Evolutionary conservation across 257 asterid species (phyloP), one percentile per base, ranked within the genome.

Genomic region (Solanum virginianum): DNA sequence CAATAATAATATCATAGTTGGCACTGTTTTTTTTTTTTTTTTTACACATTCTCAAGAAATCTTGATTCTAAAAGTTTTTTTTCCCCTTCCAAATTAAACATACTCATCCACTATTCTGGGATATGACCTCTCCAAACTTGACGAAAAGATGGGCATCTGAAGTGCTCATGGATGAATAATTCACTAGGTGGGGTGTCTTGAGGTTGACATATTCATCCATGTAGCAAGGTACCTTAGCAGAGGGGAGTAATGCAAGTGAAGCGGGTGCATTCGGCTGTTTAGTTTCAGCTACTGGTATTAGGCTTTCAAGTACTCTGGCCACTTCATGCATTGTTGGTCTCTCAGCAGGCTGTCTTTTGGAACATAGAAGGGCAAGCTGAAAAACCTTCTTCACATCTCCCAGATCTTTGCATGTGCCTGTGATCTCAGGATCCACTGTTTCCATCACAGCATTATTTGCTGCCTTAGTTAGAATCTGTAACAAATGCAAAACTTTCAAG

Each of bases 261-360:
- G 86, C 83, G 43, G 69, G 60, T 10, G 85, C 84, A 22, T 14
- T 26, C 7, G 85, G 41, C n/a, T 22, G 17, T 79, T 92, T 93
- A 0, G 88, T 85, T 2, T 93, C 90, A 0, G 85, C 80, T 0
- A 85, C 85, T 0, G 94, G 93, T 62, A 86, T 80, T 60, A 97
- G 84, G 69, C 93, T 90, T 12, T 91, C 94, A 0, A 96, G 93
- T 0, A 96, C 98, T 7, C 98, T 89, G 20, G 94, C 96, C 5
- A 95, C 98, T 68, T 96, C 97, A 2, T 96, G 98, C 99, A 95
- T 96, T 0, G 94, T 91, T 8, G 99, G 99, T 90, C 99, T 87
- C 82, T 95, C 99, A 1, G 87, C 87, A 2, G 97, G 98, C 87
- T 91, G 98, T 36, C 93, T 88, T 91, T 94, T 96, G 62, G 96